Base-by-base conservation (phyloP, 768 basidiomycete species). In the Epithele typhae region DNA sequence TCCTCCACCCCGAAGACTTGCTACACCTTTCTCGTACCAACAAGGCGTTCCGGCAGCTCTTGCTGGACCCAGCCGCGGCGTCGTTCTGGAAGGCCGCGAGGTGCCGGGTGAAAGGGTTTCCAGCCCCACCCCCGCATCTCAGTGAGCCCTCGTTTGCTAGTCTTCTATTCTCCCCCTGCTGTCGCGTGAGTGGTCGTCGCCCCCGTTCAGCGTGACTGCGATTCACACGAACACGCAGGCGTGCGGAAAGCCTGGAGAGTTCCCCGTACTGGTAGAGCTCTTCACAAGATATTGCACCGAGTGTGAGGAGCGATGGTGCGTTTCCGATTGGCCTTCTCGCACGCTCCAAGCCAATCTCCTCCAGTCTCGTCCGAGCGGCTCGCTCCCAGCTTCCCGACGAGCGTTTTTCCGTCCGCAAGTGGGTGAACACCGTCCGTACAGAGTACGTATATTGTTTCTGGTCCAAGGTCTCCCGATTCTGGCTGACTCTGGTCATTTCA, bases 1-100 rank as follows among this genome's bases (percentile, higher is more conserved):
- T 68, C 27, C 58, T 76, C 6, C 49, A 64, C 23, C 72, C 73
- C n/a, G 24, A 57, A 14, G 72, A 76, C 48, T 55, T 76, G 9
- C 59, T 77, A 15, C 57, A 62, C 44, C 59, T 76, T 6, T 65
- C 70, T 0, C 54, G 68, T 38, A 64, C 71, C 1, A 67, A 58
- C 32, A 68, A 68, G 52, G 55, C 48, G 0, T 54, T 75, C 34
- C 66, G 69, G 14, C 47, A 45, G 2, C 60, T 72, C 8, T 54
- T 76, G 22, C 49, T 68, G 45, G 49, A 53, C 7, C 55, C 53
- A 14, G 37, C 43, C 3, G 51, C 61, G 3, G 51, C 54, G 0
- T 30, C 46, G 11, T 48, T 71, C 0, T 76, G 73, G 73, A 63
- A 63, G 50, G 52, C 59, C n/a, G 64, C 68, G 2, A 65, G 64